Percentiles rank a stretch among this genome's conserved stretches.
phyloP scores from a whole-genome alignment of 106 monocot species.

The Chionographis japonica region DNA sequence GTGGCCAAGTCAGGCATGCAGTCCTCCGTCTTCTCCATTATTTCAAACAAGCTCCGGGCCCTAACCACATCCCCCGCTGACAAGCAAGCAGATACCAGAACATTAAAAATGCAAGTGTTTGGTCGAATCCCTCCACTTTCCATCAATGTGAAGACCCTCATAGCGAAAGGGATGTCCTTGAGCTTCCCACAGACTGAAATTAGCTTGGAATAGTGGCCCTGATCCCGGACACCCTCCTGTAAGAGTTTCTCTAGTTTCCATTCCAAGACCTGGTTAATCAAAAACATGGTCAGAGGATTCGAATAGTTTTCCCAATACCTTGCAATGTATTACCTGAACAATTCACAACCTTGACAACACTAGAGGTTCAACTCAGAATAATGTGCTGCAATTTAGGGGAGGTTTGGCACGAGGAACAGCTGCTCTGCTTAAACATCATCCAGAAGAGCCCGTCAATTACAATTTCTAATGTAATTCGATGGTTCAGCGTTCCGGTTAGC shows the following conservation, averaged over 20 bases:
- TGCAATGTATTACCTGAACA: too few relatives aligned
- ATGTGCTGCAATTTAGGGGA: too few relatives aligned
- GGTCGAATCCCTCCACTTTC: constrained; percentile 12
- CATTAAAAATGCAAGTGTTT: constrained; percentile 21
- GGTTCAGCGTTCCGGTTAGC: too few relatives aligned
- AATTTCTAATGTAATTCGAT: too few relatives aligned
- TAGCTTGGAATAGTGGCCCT: constrained; percentile 8
- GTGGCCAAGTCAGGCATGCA: constrained; percentile 14
- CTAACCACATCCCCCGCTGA: constrained; percentile 8
- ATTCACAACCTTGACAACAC: too few relatives aligned
- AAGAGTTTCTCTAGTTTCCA: constrained; percentile 26
- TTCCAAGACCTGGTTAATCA: constrained; percentile 17
- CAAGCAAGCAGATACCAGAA: constrained; percentile 12
- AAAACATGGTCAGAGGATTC: background rate
- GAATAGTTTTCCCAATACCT: too few relatives aligned
- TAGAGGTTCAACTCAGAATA: too few relatives aligned
- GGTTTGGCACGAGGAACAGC: too few relatives aligned
- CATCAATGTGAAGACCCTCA: constrained; percentile 17
- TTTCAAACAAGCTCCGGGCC: constrained; percentile 25
- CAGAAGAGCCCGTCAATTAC: too few relatives aligned
- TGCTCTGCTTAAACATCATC: too few relatives aligned
- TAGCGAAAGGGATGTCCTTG: constrained; percentile 4
- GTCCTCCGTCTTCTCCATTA: constrained; percentile 15
- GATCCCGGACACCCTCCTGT: constrained; percentile 7
- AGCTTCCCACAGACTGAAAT: constrained; percentile 14